These are phyloP conservation scores for Sarocladium kiliense DNA, from an alignment of 2,329 filamentous ascomycete genomes.

Conservation along the genomic window DNA sequence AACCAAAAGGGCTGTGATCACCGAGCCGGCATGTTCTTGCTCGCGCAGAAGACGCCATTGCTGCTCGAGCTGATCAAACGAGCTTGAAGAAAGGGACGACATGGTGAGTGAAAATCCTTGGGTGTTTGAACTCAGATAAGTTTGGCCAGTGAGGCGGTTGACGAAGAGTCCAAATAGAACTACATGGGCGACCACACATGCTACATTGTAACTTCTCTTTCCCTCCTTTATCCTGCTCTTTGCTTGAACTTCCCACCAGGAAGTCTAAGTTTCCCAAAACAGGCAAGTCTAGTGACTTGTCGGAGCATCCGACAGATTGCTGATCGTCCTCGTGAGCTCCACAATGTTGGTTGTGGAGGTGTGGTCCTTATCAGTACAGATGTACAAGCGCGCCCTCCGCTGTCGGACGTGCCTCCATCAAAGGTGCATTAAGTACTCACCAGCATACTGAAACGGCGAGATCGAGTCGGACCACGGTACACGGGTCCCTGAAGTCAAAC, in stretches of 20 bases:
- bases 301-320: neutral
- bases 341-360: neutral
- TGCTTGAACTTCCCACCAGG: neutral
- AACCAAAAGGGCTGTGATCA: slow-evolving; percentile 6
- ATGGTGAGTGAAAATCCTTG: neutral
- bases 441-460: neutral
- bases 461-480: neutral
- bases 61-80: neutral
- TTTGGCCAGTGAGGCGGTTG: too few species aligned
- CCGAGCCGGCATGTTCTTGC: slow-evolving; percentile 16
- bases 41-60: neutral
- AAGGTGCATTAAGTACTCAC: neutral
- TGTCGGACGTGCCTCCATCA: neutral
- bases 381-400: neutral
- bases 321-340: neutral
- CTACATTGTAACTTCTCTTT: neutral
- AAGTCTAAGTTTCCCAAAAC: neutral
- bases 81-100: neutral
- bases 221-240: neutral
- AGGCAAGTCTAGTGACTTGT: neutral
- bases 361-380: neutral
- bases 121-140: too few species aligned
- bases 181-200: neutral
- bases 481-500: neutral
- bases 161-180: too few species aligned